Conservation (phyloP, 108 stramenopile species). For the Cyclostephanos tholiformis region DNA sequence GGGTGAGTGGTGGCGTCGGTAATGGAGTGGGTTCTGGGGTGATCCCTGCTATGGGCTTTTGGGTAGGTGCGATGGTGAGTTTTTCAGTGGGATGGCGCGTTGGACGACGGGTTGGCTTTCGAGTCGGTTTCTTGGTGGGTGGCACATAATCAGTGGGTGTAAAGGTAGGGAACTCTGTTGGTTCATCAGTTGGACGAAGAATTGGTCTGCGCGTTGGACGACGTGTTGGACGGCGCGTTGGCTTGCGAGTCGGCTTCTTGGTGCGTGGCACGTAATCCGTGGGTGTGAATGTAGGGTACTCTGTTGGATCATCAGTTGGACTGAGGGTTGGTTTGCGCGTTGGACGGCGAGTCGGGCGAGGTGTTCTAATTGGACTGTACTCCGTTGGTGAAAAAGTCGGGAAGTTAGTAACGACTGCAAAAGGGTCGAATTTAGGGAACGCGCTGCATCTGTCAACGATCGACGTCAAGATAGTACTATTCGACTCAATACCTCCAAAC, state of each 20-base stretch:
- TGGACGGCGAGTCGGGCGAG: not conserved
- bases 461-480: not conserved
- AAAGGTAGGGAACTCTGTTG: not conserved
- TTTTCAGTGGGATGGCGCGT: too few relatives aligned
- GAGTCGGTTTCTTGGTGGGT: not conserved
- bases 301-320: not conserved
- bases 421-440: not conserved
- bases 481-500: not conserved
- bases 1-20: not conserved
- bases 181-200: not conserved
- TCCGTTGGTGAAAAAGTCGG: not conserved
- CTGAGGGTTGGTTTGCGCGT: not conserved
- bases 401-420: not conserved
- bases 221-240: not conserved
- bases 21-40: too few relatives aligned
- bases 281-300: not conserved
- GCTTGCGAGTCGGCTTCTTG: not conserved
- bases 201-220: not conserved
- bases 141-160: not conserved
- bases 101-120: not conserved
- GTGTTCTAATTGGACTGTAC: not conserved
- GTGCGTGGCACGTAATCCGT: not conserved
- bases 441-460: not conserved
- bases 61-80: too few relatives aligned
- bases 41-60: too few relatives aligned